phyloP scores from a whole-genome alignment of 148 eudicot genomes.

The Rhododendron griersonianum region DNA sequence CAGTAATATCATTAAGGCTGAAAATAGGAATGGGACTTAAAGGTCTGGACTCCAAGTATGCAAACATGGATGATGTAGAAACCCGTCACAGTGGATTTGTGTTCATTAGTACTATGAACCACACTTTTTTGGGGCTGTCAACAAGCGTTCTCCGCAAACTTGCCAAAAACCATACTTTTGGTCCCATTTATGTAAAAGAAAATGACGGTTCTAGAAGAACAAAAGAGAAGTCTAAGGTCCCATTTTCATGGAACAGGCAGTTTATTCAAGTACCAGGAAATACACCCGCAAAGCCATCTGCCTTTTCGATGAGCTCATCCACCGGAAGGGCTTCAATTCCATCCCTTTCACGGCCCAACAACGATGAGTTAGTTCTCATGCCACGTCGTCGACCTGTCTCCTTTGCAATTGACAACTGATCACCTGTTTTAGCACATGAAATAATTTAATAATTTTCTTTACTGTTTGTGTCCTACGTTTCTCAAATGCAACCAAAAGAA shows the following conservation, averaged over 20 bases:
- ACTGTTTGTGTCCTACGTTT: neutral
- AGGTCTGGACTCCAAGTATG: neutral
- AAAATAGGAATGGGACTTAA: neutral
- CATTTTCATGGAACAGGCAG: neutral
- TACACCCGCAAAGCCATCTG: conserved; percentile 70
- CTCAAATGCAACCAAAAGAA: neutral
- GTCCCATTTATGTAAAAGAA: neutral
- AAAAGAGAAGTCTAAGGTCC: neutral
- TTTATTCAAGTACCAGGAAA: conserved; percentile 42
- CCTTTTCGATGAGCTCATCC: conserved; percentile 55
- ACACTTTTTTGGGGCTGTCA: neutral
- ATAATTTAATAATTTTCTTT: neutral
- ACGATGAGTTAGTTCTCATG: conserved; percentile 59
- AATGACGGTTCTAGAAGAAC: neutral
- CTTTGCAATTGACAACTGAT: conserved; percentile 66
- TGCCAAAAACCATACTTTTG: neutral
- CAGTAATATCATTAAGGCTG: neutral
- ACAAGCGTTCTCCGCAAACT: neutral
- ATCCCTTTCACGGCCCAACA: conserved; percentile 41
- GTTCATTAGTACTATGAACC: neutral
- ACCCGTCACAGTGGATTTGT: neutral
- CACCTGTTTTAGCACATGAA: conserved; percentile 29
- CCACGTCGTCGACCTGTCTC: conserved; percentile 71
- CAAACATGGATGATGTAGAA: neutral
- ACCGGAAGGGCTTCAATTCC: conserved; percentile 50